phyloP scores from a whole-genome alignment of 2,329 filamentous ascomycete species.

The Berkeleyomyces basicola region DNA sequence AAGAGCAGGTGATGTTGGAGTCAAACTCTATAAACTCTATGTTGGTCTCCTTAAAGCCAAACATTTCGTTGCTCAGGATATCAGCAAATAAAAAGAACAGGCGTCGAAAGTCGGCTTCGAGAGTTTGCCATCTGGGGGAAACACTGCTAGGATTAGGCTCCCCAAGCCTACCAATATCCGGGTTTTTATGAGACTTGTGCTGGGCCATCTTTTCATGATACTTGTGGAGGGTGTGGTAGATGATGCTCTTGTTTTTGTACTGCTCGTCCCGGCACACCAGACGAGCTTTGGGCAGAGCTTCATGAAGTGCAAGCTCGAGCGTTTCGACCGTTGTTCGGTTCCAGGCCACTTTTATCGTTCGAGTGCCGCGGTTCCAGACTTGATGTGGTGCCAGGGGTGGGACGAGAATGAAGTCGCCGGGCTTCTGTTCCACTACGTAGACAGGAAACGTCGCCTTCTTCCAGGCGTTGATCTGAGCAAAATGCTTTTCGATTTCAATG shows the following conservation, averaged over 20 bases:
- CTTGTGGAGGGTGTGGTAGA: conserved; percentile 73
- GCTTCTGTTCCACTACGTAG: conserved; percentile 78
- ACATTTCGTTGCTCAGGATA: conserved; percentile 74
- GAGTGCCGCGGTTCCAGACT: conserved; percentile 92
- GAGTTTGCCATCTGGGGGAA: conserved; percentile 41
- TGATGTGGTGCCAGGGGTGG: conserved; percentile 89
- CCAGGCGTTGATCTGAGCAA: conserved; percentile 90
- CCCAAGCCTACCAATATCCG: conserved; percentile 32
- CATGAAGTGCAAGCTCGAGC: conserved; percentile 65
- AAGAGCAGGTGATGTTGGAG: conserved; percentile 86
- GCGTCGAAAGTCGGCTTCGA: conserved; percentile 68
- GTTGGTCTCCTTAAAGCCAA: conserved; percentile 52
- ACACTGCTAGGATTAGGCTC: conserved; percentile 26
- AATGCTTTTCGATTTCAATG: conserved; percentile 92
- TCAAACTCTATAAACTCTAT: conserved; percentile 70
- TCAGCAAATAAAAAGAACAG: conserved; percentile 64
- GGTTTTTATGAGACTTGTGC: conserved; percentile 28
- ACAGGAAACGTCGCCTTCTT: conserved; percentile 86
- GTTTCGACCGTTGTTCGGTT: conserved; percentile 90
- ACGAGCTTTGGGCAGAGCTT: conserved; percentile 74
- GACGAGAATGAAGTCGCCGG: conserved; percentile 84
- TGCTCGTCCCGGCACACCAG: conserved; percentile 94
- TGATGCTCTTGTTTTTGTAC: conserved; percentile 95
- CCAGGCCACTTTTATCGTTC: conserved; percentile 97
- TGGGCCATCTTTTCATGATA: conserved; percentile 47